Conservation (phyloP, 1,284 basidiomycete species). For the Trichosporon asahii region DNA sequence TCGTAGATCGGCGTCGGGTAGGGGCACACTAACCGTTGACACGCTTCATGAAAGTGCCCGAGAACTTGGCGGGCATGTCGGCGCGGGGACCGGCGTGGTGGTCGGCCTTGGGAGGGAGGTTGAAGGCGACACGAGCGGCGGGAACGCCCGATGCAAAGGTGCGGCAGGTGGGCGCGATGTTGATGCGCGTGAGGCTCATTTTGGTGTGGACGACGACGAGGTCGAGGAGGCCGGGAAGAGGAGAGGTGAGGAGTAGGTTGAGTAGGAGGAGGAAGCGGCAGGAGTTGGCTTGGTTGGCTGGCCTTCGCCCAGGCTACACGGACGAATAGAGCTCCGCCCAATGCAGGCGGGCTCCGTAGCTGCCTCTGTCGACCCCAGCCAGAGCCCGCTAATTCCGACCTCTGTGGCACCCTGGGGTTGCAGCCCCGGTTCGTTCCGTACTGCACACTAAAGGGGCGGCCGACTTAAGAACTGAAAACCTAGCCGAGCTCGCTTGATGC, state of each 20-base stretch:
- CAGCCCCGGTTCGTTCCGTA: conserved; percentile 1
- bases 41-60: conserved; percentile 54
- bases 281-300: conserved; percentile 7
- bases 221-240: background rate
- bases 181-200: conserved; percentile 55
- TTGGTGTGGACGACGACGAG: conserved; percentile 15
- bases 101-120: conserved; percentile 67
- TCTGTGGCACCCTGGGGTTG: background rate
- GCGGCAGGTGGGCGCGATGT: conserved; percentile 75
- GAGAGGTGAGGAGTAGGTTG: conserved; percentile 9
- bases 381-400: conserved; percentile 11
- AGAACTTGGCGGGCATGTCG: conserved; percentile 66
- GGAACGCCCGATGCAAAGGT: conserved; percentile 82
- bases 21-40: conserved; percentile 62
- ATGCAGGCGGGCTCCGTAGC: conserved; percentile 6
- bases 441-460: background rate
- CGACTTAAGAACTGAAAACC: background rate
- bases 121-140: conserved; percentile 90
- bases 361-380: background rate
- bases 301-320: background rate
- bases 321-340: conserved; percentile 10
- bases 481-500: conserved; percentile 8
- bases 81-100: conserved; percentile 60
- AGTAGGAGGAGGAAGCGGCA: background rate
- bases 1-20: background rate